phyloP scores from a whole-genome alignment of 768 basidiomycete species.

The Tephrocybe sp. region DNA sequence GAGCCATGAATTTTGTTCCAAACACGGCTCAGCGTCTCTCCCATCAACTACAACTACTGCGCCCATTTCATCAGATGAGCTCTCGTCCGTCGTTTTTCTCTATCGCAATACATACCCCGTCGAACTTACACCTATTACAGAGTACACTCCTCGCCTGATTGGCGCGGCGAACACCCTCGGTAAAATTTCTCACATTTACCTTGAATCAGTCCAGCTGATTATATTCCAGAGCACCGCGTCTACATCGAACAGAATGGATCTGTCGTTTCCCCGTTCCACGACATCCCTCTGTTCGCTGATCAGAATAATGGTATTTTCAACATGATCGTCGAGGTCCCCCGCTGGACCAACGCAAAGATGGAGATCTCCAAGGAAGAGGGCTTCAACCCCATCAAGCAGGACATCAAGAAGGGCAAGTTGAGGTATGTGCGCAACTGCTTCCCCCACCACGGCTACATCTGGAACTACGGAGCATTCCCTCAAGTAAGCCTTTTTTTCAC shows the following conservation, averaged over 20 bases:
- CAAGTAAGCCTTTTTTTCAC: conserved; percentile 55
- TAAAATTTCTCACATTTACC: conserved; percentile 29
- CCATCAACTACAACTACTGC: conserved; percentile 63
- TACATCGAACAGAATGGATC: conserved; percentile 89
- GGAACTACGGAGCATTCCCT: conserved; percentile 99
- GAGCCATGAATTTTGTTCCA: conserved; percentile 37
- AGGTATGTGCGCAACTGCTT: conserved; percentile 99
- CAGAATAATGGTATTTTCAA: conserved; percentile 94
- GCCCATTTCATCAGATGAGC: conserved; percentile 49
- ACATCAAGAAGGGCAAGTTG: conserved; percentile 94
- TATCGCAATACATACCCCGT: conserved; percentile 5
- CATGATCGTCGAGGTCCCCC: conserved; percentile 98
- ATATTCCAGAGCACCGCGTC: conserved; percentile 81
- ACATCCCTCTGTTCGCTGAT: conserved; percentile 98
- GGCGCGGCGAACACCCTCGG: conserved; percentile 94
- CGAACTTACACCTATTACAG: conserved; percentile 33
- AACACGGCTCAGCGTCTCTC: conserved; percentile 54
- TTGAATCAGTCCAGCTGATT: conserved; percentile 21
- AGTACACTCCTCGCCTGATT: conserved; percentile 74
- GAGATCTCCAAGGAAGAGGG: conserved; percentile 97
- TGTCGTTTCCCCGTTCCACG: conserved; percentile 88
- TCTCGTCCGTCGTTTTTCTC: conserved; percentile 33
- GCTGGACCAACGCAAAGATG: conserved; percentile 99
- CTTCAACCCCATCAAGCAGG: conserved; percentile 99
- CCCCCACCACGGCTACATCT: conserved; percentile 99